Evolutionary conservation across 495 filamentous ascomycete species (phyloP).

Genomic region (Penicillium salamii): DNA sequence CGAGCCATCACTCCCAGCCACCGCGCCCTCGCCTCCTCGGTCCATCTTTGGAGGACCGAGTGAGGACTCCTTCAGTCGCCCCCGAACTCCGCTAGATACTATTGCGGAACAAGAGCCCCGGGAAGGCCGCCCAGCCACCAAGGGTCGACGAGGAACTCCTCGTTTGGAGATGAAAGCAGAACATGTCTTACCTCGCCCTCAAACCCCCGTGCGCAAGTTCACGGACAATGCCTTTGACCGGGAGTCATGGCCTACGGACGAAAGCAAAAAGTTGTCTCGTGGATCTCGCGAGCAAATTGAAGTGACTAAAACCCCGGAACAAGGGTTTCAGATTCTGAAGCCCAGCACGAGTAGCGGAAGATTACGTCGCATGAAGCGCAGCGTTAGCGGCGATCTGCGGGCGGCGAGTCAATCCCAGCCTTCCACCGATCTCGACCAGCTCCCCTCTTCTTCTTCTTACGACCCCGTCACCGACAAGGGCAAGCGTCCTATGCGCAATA

Average conservation of each 20-base stretch:
- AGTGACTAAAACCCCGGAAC: slow-evolving; percentile 29
- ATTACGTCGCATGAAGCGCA: slow-evolving; percentile 69
- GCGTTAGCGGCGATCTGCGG: slow-evolving; percentile 76
- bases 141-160: slow-evolving; percentile 31
- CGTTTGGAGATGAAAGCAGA: slow-evolving; percentile 43
- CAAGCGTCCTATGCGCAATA: slow-evolving; percentile 76
- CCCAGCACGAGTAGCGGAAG: slow-evolving; percentile 38
- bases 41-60: slow-evolving; percentile 27
- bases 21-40: slow-evolving; percentile 22
- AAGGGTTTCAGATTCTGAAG: slow-evolving; percentile 32
- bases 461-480: slow-evolving; percentile 82
- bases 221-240: slow-evolving; percentile 52
- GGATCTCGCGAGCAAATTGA: slow-evolving; percentile 24
- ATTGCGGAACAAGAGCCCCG: slow-evolving; percentile 41
- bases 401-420: slow-evolving; percentile 54
- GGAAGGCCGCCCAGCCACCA: slow-evolving; percentile 17
- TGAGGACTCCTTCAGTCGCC: slow-evolving; percentile 26
- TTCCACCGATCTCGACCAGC: slow-evolving; percentile 40
- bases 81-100: slow-evolving; percentile 38
- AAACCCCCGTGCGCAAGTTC: slow-evolving; percentile 42
- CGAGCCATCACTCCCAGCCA: slow-evolving; percentile 21
- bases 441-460: slow-evolving; percentile 61
- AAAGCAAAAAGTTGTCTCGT: slow-evolving; percentile 35
- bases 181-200: slow-evolving; percentile 42
- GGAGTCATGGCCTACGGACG: slow-evolving; percentile 48